Percentiles rank a stretch among this genome's conserved stretches.
Conservation (phyloP, 208 protist genomes). For the Spironucleus salmonicida region DNA sequence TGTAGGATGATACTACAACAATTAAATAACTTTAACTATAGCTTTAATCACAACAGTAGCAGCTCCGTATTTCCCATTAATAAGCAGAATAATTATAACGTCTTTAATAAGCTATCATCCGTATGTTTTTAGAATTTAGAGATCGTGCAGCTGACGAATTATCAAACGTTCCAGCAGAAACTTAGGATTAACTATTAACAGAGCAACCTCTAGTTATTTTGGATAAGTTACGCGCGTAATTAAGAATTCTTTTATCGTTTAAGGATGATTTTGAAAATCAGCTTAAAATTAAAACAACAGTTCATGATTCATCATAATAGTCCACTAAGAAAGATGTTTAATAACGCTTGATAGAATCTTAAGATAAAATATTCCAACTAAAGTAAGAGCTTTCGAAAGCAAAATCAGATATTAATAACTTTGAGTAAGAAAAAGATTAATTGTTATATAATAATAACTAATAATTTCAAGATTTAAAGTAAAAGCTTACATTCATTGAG, state of each 20-base stretch:
- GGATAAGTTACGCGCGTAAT: slow-evolving; percentile 4
- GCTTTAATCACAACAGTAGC: too few relatives aligned
- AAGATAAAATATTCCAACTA: neutral
- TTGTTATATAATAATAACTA: neutral
- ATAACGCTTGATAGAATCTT: neutral
- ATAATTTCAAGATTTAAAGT: neutral
- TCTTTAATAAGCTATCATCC: neutral
- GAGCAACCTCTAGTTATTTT: slow-evolving; percentile 4
- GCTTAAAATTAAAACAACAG: neutral
- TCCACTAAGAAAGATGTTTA: slow-evolving; percentile 1
- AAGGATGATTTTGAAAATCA: slow-evolving; percentile 15
- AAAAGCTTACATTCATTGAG: neutral
- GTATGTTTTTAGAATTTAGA: slow-evolving; percentile 6
- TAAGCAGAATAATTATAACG: neutral
- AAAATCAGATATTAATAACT: too few relatives aligned
- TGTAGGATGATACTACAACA: too few relatives aligned
- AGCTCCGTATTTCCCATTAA: neutral
- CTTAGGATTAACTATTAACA: neutral
- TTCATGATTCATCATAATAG: neutral
- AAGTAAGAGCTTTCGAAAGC: neutral
- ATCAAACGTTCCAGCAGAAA: neutral
- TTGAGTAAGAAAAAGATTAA: neutral
- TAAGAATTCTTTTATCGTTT: neutral
- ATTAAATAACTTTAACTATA: too few relatives aligned
- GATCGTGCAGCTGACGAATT: neutral